Conservation (phyloP, 352 stramenopile species). For the Globisporangium splendens region DNA sequence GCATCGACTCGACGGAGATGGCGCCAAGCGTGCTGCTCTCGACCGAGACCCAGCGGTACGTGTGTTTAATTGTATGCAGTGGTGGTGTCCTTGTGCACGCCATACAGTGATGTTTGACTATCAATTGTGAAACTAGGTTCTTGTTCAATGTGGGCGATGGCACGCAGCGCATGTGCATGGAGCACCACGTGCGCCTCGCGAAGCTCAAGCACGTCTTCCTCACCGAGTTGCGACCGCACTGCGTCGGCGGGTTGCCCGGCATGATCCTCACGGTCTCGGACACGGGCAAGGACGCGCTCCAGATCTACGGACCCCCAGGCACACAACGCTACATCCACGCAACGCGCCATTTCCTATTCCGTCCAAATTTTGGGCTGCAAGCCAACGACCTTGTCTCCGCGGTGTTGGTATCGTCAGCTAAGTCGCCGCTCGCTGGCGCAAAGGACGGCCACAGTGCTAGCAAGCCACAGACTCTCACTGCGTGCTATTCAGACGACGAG, state of each 20-base stretch:
- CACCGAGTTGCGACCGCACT: constrained; percentile 74
- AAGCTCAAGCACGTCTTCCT: constrained; percentile 86
- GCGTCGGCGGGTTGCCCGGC: constrained; percentile 78
- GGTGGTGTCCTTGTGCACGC: neutral
- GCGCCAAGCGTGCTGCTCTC: constrained; percentile 64
- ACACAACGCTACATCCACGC: constrained; percentile 67
- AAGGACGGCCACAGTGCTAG: neutral
- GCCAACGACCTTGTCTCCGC: constrained; percentile 25
- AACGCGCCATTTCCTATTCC: constrained; percentile 79
- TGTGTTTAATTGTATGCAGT: neutral
- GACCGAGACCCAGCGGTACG: constrained; percentile 57
- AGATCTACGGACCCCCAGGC: constrained; percentile 65
- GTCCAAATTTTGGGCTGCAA: constrained; percentile 51
- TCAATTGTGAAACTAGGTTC: constrained; percentile 36
- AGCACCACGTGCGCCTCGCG: constrained; percentile 85
- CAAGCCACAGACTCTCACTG: neutral
- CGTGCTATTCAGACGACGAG: constrained; percentile 56
- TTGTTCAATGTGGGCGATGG: constrained; percentile 90
- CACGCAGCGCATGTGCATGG: constrained; percentile 89
- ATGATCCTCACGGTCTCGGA: constrained; percentile 90
- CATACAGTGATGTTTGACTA: neutral
- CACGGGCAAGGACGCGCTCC: constrained; percentile 71
- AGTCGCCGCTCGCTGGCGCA: too few relatives aligned
- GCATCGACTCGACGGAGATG: constrained; percentile 72
- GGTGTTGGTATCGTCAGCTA: neutral